A percentile compares a stretch with the other conserved stretches of the same genome.
Conservation (phyloP, 2,329 filamentous ascomycete genomes). For the Malbranchea zuffiana region DNA sequence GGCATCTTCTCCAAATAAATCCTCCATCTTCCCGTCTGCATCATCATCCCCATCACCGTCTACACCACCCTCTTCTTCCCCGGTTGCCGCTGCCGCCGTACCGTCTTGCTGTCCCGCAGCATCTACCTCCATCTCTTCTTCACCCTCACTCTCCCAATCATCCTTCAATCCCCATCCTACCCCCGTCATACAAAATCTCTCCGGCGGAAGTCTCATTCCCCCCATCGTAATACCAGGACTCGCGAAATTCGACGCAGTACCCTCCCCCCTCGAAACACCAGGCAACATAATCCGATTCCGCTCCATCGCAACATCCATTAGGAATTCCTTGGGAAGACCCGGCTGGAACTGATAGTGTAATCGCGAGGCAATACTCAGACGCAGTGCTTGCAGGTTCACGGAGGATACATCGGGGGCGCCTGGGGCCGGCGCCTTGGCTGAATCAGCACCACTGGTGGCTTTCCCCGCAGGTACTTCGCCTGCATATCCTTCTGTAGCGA, state of each 20-base stretch:
- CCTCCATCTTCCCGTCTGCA: conserved; percentile 39
- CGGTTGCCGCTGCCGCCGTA: conserved; percentile 11
- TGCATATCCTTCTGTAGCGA: conserved; percentile 41
- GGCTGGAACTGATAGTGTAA: conserved; percentile 51
- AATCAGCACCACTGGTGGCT: conserved; percentile 22
- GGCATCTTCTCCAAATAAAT: conserved; percentile 36
- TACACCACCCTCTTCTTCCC: conserved; percentile 25
- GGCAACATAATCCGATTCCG: conserved; percentile 45
- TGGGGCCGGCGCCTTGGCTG: conserved; percentile 25
- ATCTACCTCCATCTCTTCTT: conserved; percentile 13
- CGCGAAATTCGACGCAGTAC: conserved; percentile 16
- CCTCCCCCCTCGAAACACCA: conserved; percentile 41
- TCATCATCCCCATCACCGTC: conserved; percentile 33
- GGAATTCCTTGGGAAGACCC: conserved; percentile 50
- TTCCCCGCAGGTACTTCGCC: conserved; percentile 25
- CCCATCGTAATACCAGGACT: conserved; percentile 31
- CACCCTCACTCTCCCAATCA: conserved; percentile 27
- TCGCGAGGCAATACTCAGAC: conserved; percentile 50
- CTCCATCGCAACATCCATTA: conserved; percentile 47
- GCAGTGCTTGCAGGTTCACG: conserved; percentile 47
- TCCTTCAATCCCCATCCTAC: conserved; percentile 47
- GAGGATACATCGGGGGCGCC: conserved; percentile 36
- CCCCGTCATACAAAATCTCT: conserved; percentile 51
- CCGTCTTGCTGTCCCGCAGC: conserved; percentile 16
- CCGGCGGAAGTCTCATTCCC: conserved; percentile 50